These are phyloP conservation scores for Aspergillus hiratsukae DNA, from an alignment of 2,329 filamentous ascomycete genomes.

Conservation along the genomic window DNA sequence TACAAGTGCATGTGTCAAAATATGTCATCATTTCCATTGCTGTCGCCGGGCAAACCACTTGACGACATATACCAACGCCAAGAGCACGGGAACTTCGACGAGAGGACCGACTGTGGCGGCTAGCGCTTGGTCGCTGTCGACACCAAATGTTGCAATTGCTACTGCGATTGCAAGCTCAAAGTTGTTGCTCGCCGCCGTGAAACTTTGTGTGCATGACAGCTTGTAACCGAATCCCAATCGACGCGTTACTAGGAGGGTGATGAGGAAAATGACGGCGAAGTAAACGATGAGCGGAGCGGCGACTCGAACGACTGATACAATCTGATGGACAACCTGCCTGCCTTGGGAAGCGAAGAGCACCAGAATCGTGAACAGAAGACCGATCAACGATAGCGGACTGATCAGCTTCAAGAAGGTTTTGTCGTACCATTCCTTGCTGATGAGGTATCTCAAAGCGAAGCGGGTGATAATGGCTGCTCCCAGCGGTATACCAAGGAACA, in stretches of 20 bases:
- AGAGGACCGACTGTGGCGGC: slow-evolving; percentile 79
- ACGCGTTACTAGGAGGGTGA: slow-evolving; percentile 59
- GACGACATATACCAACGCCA: slow-evolving; percentile 71
- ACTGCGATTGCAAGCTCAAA: slow-evolving; percentile 91
- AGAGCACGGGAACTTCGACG: slow-evolving; percentile 78
- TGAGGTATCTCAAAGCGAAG: slow-evolving; percentile 52
- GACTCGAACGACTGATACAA: slow-evolving; percentile 76
- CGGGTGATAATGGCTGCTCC: slow-evolving; percentile 75
- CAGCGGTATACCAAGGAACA: slow-evolving; percentile 81
- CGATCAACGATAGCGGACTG: slow-evolving; percentile 72
- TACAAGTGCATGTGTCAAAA: not conserved
- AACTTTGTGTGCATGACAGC: slow-evolving; percentile 70
- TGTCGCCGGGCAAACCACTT: slow-evolving; percentile 32
- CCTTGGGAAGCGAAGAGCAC: slow-evolving; percentile 83
- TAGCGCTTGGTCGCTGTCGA: slow-evolving; percentile 72
- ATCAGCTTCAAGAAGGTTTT: slow-evolving; percentile 64
- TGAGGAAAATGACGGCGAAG: slow-evolving; percentile 69
- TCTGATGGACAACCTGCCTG: slow-evolving; percentile 70
- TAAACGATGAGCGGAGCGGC: slow-evolving; percentile 78
- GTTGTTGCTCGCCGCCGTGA: slow-evolving; percentile 88
- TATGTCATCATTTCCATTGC: slow-evolving; percentile 16
- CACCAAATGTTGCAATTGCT: slow-evolving; percentile 73
- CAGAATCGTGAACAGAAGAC: slow-evolving; percentile 80
- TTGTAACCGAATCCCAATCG: slow-evolving; percentile 71
- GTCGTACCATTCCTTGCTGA: slow-evolving; percentile 61